Percentiles rank a stretch among this genome's conserved stretches.
phyloP scores from a whole-genome alignment of 306 rosid genomes.

The Trifolium dubium region DNA sequence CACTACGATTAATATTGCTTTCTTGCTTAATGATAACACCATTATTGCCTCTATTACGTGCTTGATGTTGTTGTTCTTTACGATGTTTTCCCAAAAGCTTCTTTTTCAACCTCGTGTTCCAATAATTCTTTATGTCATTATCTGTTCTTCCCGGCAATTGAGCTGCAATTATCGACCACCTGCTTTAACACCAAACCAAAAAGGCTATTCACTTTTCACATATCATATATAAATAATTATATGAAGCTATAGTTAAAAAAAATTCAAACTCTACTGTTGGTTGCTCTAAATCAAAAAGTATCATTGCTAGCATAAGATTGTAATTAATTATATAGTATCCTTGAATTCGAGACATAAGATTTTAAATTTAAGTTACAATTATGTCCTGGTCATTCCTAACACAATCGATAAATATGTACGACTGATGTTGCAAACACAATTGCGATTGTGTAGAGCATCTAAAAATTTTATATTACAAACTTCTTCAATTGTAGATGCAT shows the following conservation, averaged over 20 bases:
- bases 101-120: slow-evolving; percentile 96
- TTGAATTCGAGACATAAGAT: background rate
- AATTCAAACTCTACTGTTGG: background rate
- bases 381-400: too few relatives aligned
- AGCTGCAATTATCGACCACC: slow-evolving; percentile 98
- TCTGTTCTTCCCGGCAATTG: slow-evolving; percentile 94
- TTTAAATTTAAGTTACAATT: background rate
- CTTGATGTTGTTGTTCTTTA: slow-evolving; percentile 54
- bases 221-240: background rate
- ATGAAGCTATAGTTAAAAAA: background rate
- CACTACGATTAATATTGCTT: slow-evolving; percentile 30
- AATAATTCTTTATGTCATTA: slow-evolving; percentile 93
- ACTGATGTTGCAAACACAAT: background rate
- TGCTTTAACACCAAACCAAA: slow-evolving; percentile 26
- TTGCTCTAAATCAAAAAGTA: slow-evolving; percentile 21
- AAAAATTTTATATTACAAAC: too few relatives aligned
- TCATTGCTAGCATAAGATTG: background rate
- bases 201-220: slow-evolving; percentile 8
- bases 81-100: slow-evolving; percentile 83
- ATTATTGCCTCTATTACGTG: slow-evolving; percentile 49
- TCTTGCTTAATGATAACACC: slow-evolving; percentile 45
- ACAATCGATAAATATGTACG: too few relatives aligned
- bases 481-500: background rate
- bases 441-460: background rate
- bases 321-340: background rate